phyloP scores from a whole-genome alignment of 495 filamentous ascomycete species.

The Schizothecium vesticola region DNA sequence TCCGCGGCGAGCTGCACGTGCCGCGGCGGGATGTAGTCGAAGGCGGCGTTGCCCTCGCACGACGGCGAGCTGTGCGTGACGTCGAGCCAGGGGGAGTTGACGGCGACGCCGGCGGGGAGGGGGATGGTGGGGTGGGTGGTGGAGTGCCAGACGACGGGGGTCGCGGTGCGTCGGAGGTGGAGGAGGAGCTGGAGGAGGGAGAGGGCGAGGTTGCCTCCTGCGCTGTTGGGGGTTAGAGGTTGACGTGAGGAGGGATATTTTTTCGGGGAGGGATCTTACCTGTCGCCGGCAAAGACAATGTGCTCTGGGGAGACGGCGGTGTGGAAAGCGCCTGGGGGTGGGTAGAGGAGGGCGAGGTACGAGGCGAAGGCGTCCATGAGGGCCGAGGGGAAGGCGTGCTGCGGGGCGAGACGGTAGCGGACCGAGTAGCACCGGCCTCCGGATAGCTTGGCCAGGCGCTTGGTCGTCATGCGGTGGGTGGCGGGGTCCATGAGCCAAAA shows the following conservation, averaged over 20 bases:
- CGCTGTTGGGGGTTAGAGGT: constrained; percentile 39
- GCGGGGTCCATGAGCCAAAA: constrained; percentile 75
- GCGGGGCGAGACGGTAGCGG: constrained; percentile 84
- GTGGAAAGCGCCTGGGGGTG: constrained; percentile 68
- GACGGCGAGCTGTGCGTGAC: constrained; percentile 70
- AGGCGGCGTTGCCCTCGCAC: constrained; percentile 52
- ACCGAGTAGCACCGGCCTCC: constrained; percentile 65
- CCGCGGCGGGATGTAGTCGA: constrained; percentile 67
- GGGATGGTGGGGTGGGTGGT: constrained; percentile 45
- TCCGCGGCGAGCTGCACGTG: constrained; percentile 25
- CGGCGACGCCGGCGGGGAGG: constrained; percentile 64
- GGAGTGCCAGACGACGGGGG: constrained; percentile 60
- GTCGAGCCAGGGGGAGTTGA: constrained; percentile 72
- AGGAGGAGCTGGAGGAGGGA: constrained; percentile 70
- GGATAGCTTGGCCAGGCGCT: constrained; percentile 45
- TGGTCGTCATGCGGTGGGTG: constrained; percentile 49
- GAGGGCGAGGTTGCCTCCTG: constrained; percentile 72
- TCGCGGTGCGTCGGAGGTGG: constrained; percentile 54
- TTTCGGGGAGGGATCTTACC: constrained; percentile 17
- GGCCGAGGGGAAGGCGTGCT: constrained; percentile 75
- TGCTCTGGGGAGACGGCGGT: constrained; percentile 59
- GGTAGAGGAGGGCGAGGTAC: constrained; percentile 79
- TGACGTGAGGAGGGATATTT: neutral
- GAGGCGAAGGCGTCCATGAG: constrained; percentile 77
- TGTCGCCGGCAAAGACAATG: constrained; percentile 78